Conservation (phyloP, 1,284 basidiomycete genomes). For the Malassezia cuniculi region DNA sequence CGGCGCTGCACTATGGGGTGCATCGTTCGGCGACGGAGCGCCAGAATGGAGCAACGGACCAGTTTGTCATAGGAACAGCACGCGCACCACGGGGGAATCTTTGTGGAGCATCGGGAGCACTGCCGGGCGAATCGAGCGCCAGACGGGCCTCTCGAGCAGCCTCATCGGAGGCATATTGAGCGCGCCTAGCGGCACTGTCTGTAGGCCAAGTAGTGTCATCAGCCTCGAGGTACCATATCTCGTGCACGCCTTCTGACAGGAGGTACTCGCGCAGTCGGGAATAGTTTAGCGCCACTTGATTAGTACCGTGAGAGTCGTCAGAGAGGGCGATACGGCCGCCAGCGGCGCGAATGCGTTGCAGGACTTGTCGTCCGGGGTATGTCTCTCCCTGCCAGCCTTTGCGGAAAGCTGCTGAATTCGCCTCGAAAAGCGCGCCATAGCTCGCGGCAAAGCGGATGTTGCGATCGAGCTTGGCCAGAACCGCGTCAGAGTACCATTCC, state of each 20-base stretch:
- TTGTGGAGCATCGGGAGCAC: not conserved
- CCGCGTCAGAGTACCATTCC: slow-evolving; percentile 1
- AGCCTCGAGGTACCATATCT: slow-evolving; percentile 57
- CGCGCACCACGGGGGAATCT: slow-evolving; percentile 9
- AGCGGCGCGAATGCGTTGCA: slow-evolving; percentile 56
- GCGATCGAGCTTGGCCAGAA: slow-evolving; percentile 56
- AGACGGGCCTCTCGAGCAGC: not conserved
- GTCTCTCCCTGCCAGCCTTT: slow-evolving; percentile 69
- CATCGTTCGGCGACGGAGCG: too few relatives aligned
- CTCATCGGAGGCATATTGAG: not conserved
- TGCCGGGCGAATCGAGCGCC: not conserved
- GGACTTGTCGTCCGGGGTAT: slow-evolving; percentile 68
- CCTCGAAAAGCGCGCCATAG: slow-evolving; percentile 86
- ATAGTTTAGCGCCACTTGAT: slow-evolving; percentile 79
- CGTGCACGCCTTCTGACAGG: slow-evolving; percentile 52
- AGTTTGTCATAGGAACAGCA: not conserved
- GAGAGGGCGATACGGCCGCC: slow-evolving; percentile 72
- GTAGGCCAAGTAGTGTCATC: not conserved
- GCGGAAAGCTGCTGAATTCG: slow-evolving; percentile 79
- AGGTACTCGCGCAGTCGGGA: slow-evolving; percentile 58
- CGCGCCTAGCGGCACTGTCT: not conserved
- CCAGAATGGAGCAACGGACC: slow-evolving; percentile 8
- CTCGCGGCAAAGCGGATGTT: slow-evolving; percentile 62
- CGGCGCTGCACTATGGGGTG: too few relatives aligned
- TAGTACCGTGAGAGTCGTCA: slow-evolving; percentile 87